Conservation (phyloP, 805 yeast genomes). For the Cyberlindnera euphorbiiphila region DNA sequence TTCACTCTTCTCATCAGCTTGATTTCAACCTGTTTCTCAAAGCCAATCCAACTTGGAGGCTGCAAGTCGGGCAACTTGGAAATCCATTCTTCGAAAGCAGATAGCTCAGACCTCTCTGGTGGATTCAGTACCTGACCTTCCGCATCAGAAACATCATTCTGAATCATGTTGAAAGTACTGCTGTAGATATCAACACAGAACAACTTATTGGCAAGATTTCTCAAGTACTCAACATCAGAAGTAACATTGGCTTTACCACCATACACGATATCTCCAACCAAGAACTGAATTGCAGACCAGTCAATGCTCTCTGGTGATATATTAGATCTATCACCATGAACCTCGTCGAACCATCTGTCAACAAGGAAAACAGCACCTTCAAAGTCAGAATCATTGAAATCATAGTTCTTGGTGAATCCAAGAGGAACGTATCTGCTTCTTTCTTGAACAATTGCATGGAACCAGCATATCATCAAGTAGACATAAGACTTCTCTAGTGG, state of each 20-base stretch:
- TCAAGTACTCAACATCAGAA: constrained; percentile 38
- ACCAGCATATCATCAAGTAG: constrained; percentile 61
- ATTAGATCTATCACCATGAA: constrained; percentile 28
- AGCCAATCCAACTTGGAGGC: constrained; percentile 52
- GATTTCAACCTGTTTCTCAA: constrained; percentile 41
- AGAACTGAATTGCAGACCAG: constrained; percentile 47
- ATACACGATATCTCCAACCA: constrained; percentile 54
- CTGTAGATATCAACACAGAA: constrained; percentile 41
- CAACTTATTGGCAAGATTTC: constrained; percentile 32
- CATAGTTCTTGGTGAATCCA: constrained; percentile 60
- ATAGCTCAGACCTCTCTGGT: constrained; percentile 44
- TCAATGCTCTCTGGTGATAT: constrained; percentile 46
- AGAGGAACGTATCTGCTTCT: constrained; percentile 56
- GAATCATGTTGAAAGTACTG: constrained; percentile 39
- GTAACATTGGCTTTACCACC: constrained; percentile 55
- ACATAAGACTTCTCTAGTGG: constrained; percentile 43
- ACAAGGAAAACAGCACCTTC: constrained; percentile 44
- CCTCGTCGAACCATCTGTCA: constrained; percentile 36
- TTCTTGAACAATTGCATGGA: constrained; percentile 60
- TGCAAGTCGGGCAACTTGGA: constrained; percentile 45
- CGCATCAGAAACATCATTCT: constrained; percentile 20
- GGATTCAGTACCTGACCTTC: constrained; percentile 19
- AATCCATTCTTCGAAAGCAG: constrained; percentile 47
- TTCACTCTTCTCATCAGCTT: constrained; percentile 23
- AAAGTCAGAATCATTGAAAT: constrained; percentile 72